Base-by-base conservation (phyloP, 2,329 filamentous ascomycete genomes). In the Colletotrichum nymphaeae region DNA sequence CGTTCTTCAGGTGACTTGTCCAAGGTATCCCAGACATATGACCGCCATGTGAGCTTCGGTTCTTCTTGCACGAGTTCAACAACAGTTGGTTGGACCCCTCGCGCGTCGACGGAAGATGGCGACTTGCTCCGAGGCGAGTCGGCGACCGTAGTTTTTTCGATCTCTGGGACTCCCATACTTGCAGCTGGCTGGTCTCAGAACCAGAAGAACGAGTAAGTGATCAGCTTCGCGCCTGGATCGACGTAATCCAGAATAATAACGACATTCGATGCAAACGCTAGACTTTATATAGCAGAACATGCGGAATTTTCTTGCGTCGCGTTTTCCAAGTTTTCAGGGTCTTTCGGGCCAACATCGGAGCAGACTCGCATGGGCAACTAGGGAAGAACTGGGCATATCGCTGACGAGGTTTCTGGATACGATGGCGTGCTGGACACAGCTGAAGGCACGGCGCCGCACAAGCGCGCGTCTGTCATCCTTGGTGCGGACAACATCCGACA, bases 11-110 rank as follows among this genome's bases (percentile, higher is more conserved):
- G 82, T 0, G 81, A 80, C 74, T 85, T 85, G 71, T 85, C 83
- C 26, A 87, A 80, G 0, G 85, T 86, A 72, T 88, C 86, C 86
- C 86, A 88, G n/a, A 88, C 11, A 58, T 86, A 85, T 0, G 85
- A 86, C 28, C 81, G 81, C 86, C 86, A 88, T 28, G 83, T 86
- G 42, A 74, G 72, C 59, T 83, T 82, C 0, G 83, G 83, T 7
- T 77, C 77, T 37, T 80, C 73, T 28, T 78, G 76, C 19, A 79
- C 72, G 37, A 76, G 46, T 30, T 72, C 62, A 1, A 53, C 35
- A 5, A 35, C 59, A 19, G 37, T 26, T 1, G 70, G 30, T 7
- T 59, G 46, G 9, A 22, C 56, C 14, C 37, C 46, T 7, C 42
- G n/a, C 5, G 9, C 67, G 1, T 14, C 55, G 6, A 55, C 19